Conservation (phyloP, 257 asterid species). For the Coffea eugenioides region DNA sequence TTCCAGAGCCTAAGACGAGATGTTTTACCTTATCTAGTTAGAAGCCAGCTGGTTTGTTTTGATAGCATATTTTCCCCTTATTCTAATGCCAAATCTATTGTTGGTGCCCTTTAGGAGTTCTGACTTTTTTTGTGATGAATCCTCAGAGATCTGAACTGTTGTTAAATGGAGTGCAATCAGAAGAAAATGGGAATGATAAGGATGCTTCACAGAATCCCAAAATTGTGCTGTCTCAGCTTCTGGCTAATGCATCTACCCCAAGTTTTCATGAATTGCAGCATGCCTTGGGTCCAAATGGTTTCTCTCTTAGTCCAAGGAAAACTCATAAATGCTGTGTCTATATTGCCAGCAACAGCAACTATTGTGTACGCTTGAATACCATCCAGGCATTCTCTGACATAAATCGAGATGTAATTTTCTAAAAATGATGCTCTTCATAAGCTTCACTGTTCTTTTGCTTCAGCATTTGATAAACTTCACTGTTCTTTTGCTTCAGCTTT, state of each 20-base stretch:
- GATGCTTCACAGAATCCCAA: conserved; percentile 56
- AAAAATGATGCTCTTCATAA: conserved; percentile 18
- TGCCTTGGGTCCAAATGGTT: conserved; percentile 59
- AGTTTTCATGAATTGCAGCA: conserved; percentile 75
- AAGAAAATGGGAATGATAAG: conserved; percentile 70
- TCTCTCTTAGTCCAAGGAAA: conserved; percentile 44
- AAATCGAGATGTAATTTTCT: conserved; percentile 79
- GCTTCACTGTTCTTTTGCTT: not conserved
- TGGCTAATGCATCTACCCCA: conserved; percentile 82
- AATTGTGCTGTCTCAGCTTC: conserved; percentile 72
- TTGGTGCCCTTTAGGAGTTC: not conserved
- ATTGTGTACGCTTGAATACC: conserved; percentile 81
- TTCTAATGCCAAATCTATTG: not conserved
- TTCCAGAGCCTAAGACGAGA: conserved; percentile 85
- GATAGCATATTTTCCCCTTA: not conserved
- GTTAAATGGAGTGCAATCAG: conserved; percentile 61
- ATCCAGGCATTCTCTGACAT: conserved; percentile 88
- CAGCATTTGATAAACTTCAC: not conserved
- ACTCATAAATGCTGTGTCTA: conserved; percentile 91
- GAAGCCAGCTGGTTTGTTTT: conserved; percentile 85
- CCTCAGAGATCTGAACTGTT: conserved; percentile 74
- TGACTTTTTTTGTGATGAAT: conserved; percentile 22
- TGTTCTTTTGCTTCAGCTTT: not conserved
- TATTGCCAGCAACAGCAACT: conserved; percentile 84
- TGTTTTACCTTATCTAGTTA: conserved; percentile 93